phyloP scores from a whole-genome alignment of 257 asterid genomes.

The Knoxia roxburghii region DNA sequence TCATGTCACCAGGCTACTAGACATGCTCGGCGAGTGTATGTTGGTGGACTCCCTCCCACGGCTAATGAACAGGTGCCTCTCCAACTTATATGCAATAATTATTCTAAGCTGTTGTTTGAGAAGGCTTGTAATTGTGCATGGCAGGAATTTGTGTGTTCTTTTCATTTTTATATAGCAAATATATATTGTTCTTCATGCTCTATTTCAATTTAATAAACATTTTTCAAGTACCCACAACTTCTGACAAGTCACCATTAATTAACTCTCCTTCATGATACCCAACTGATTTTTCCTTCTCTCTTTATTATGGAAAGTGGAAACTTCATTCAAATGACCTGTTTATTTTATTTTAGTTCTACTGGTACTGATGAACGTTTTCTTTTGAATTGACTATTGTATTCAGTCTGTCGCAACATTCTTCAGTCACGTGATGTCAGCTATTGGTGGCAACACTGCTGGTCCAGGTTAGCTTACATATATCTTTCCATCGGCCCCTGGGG shows the following conservation, averaged over 20 bases:
- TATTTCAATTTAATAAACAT: background rate
- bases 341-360: background rate
- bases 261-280: background rate
- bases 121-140: background rate
- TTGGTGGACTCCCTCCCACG: conserved; percentile 94
- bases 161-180: background rate
- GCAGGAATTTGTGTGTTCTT: background rate
- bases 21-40: conserved; percentile 96
- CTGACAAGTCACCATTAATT: background rate
- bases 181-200: background rate
- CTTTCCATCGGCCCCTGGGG: background rate
- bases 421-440: conserved; percentile 94
- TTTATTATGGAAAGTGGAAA: background rate
- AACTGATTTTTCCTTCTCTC: background rate
- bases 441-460: conserved; percentile 98
- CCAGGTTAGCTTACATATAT: conserved; percentile 54
- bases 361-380: background rate
- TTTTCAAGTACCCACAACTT: background rate
- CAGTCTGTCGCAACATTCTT: conserved; percentile 97
- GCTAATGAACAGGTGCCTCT: conserved; percentile 86
- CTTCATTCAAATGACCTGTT: background rate
- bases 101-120: background rate
- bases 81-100: conserved; percentile 4
- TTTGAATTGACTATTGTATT: background rate
- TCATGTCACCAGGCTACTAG: conserved; percentile 75